Conservation (phyloP, 2,329 filamentous ascomycete genomes). For the Lasiodiplodia theobromae region DNA sequence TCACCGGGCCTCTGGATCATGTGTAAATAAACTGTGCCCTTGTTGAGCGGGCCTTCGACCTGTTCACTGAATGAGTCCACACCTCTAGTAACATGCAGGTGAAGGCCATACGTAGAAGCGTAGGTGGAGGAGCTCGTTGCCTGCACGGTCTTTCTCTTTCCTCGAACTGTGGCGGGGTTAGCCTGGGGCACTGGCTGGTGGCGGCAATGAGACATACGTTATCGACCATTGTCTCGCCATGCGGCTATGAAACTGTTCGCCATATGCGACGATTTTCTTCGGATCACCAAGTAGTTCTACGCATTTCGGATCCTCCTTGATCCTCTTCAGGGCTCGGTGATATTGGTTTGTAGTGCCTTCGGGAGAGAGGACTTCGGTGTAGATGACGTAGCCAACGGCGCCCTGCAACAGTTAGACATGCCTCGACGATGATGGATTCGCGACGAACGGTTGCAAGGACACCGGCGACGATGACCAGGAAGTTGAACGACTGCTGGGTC, state of each 20-base stretch:
- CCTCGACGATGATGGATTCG: not conserved
- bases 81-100: not conserved
- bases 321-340: constrained; percentile 81
- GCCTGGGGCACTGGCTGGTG: not conserved
- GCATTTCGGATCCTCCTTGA: constrained; percentile 76
- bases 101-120: constrained; percentile 68
- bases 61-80: constrained; percentile 40
- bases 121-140: constrained; percentile 82
- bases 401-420: constrained; percentile 57
- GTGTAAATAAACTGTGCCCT: constrained; percentile 78
- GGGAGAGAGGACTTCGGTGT: constrained; percentile 51
- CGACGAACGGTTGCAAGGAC: constrained; percentile 76
- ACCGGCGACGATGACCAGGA: constrained; percentile 77
- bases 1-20: constrained; percentile 73
- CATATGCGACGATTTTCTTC: constrained; percentile 76
- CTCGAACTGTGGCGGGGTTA: constrained; percentile 58
- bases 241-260: constrained; percentile 80
- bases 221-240: constrained; percentile 67
- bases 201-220: constrained; percentile 60
- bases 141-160: constrained; percentile 72
- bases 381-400: constrained; percentile 63
- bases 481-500: constrained; percentile 90
- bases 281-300: constrained; percentile 75
- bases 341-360: constrained; percentile 88
- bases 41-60: constrained; percentile 78